Evolutionary conservation across 495 filamentous ascomycete genomes (phyloP), one percentile per base, ranked within the genome.

Genomic region (Trichoderma reesei): DNA sequence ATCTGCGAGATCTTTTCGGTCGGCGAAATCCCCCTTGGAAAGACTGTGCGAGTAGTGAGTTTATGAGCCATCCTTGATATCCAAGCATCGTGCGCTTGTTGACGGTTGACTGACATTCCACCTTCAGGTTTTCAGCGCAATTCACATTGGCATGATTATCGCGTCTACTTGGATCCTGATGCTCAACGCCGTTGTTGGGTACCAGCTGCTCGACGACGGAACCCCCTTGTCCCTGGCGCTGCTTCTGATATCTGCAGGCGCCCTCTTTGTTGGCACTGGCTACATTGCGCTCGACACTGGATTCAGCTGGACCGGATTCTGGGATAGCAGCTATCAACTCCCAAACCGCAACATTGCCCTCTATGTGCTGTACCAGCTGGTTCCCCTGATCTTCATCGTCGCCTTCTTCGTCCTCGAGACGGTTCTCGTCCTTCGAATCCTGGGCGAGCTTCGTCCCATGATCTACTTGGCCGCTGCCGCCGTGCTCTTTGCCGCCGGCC

Each of bases 1-100:
- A 91, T 99, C 68, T 95, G 91, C 73, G 94, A 99, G 72, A 96
- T 99, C 68, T 96, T 99, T 75, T 90, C 90, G 2, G 85, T 97
- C 34, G 94, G 94, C 64, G 88, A 88, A 60, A 92, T 99, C 72
- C 91, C 91, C 7, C 74, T 97, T 20, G 72, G 80, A 61, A 76
- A 76, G 41, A 82, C 73, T 46, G 90, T 90, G 59, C 86, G 90
- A 68, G 76, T 85, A 66, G 87, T 89, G 81, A 67, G 85, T 76
- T 61, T 61, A 54, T 59, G 34, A 2, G 18, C 8, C 48, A 79
- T 77, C 70, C 69, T 75, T 68, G 33, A 70, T 68, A 42, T 56
- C 9, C 26, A 26, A n/a, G 0, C 20, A 64, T 68, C 44, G 62
- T 64, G 54, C 71, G 39, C n/a, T 61, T 18, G 33, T 39, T 38